Evolutionary conservation across 2,329 filamentous ascomycete genomes (phyloP), one percentile per base, ranked within the genome.

Genomic region (Pyricularia sp.): DNA sequence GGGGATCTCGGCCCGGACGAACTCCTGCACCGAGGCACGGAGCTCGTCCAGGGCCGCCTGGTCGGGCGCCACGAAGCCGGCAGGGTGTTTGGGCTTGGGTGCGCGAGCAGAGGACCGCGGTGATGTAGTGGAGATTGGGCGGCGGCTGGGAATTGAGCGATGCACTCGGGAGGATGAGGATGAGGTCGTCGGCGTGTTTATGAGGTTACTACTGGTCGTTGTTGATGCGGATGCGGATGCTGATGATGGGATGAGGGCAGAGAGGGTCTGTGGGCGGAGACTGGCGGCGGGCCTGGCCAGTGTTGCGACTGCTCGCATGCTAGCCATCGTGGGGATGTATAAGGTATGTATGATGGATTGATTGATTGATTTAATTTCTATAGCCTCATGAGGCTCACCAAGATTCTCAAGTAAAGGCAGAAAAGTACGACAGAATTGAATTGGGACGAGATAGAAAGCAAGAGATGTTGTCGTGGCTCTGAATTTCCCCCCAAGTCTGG

Each of bases 1-100:
- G 24, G 91, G 79, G 65, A 97, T 93, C 76, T 97, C 92, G 71
- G 93, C 86, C 66, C 90, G 86, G 26, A 90, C 87, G 72, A 99
- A 99, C 65, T 97, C 93, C 71, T 92, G 90, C 31, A 96, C 91
- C 30, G 89, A 82, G 71, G 93, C 90, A 66, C 92, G 86, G 66
- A 96, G 81, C 77, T 96, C 91, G 26, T 87, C 77, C 8, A 96
- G 82, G 65, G 96, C 92, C 66, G 87, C 82, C 60, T 84, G 78
- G 0, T 88, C 82, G 0, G 92, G 92, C 12, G 88, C 79, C 65
- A 78, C 78, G 76, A 91, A 92, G 72, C 82, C 85, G 68, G 80
- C 74, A 28, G 84, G 83, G 71, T 86, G 84, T 68, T 84, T 84
- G 65, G 49, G 55, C 62, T 63, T 63, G 62, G 49, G 49, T 1